Evolutionary conservation across 106 monocot genomes (phyloP).

Genomic region (Dendrobium chrysotoxum): DNA sequence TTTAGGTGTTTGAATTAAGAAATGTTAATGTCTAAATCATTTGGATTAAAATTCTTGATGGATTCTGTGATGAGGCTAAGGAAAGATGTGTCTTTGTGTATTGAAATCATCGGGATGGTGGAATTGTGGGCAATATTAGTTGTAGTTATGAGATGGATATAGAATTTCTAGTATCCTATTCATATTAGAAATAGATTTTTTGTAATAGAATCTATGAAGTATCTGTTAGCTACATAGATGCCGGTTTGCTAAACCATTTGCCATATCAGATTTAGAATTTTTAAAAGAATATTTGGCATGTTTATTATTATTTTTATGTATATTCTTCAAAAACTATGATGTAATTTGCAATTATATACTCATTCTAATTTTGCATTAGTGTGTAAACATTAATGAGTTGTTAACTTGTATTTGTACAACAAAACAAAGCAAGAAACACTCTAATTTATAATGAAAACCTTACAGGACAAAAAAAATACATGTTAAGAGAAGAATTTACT

Average conservation of each 20-base stretch:
- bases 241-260: neutral
- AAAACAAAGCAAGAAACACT: too few species aligned
- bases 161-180: neutral
- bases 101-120: neutral
- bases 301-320: neutral
- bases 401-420: too few species aligned
- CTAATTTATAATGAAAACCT: too few species aligned
- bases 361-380: neutral
- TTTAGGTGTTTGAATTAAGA: neutral
- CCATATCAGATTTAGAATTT: neutral
- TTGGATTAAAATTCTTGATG: neutral
- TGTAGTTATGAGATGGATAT: neutral
- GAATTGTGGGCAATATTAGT: neutral
- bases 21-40: neutral
- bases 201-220: neutral
- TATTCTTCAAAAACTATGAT: neutral
- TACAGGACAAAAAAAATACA: too few species aligned
- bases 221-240: neutral
- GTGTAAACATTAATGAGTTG: neutral
- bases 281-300: neutral
- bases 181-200: neutral
- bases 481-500: too few species aligned
- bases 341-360: neutral
- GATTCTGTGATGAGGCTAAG: neutral
- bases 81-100: neutral